Percentiles rank a stretch among this genome's conserved stretches.
phyloP scores from a whole-genome alignment of 345 rosid genomes.

The Populus simonii region DNA sequence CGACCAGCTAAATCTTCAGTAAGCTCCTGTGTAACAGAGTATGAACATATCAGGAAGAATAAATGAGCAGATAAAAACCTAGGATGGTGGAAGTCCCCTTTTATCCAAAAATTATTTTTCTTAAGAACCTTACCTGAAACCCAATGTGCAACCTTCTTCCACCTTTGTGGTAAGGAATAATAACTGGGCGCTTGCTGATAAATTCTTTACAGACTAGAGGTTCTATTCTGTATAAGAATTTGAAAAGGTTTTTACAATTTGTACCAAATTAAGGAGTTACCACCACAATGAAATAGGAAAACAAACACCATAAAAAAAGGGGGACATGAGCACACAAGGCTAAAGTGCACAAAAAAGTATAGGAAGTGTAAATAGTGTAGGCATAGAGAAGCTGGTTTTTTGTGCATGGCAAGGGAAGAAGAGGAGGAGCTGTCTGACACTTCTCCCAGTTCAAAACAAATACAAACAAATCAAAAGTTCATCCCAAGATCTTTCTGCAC shows the following conservation, averaged over 20 bases:
- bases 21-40: constrained; percentile 54
- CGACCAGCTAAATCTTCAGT: constrained; percentile 72
- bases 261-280: neutral
- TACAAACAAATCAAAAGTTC: neutral
- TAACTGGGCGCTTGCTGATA: constrained; percentile 63
- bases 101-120: neutral
- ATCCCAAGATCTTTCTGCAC: neutral
- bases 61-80: neutral
- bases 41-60: constrained; percentile 2
- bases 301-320: neutral
- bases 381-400: neutral
- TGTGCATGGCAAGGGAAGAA: neutral
- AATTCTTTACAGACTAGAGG: constrained; percentile 92
- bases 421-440: neutral
- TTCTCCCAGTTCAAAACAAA: constrained; percentile 2
- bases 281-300: neutral
- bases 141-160: constrained; percentile 97
- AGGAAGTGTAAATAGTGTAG: neutral
- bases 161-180: constrained; percentile 93
- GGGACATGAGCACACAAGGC: neutral
- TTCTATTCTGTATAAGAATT: constrained; percentile 57
- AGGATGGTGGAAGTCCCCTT: neutral
- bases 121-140: constrained; percentile 52
- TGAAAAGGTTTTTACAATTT: constrained; percentile 6
- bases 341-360: neutral